Evolutionary conservation across 176 grass and related monocot genomes (phyloP).

Genomic region (Oryza officinalis): DNA sequence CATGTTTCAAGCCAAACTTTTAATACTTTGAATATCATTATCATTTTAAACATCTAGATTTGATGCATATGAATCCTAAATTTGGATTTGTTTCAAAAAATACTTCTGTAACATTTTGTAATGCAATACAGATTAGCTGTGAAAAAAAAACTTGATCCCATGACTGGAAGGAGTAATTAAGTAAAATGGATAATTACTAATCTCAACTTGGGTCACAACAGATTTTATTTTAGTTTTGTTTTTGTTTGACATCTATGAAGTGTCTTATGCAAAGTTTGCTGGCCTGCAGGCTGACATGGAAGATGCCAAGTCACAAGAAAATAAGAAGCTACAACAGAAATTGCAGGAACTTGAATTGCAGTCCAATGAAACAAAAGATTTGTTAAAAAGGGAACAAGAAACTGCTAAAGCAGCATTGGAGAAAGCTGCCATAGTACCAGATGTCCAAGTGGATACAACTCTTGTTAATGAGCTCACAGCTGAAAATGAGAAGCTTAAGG

Average conservation of each 20-base stretch:
- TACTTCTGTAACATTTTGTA: too few species aligned
- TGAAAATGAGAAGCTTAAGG: constrained; percentile 95
- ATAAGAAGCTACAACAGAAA: constrained; percentile 72
- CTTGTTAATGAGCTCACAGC: constrained; percentile 70
- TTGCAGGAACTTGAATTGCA: constrained; percentile 73
- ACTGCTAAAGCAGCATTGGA: constrained; percentile 56
- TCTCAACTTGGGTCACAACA: constrained; percentile 15
- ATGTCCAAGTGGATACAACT: constrained; percentile 81
- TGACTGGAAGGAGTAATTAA: background rate
- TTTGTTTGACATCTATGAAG: constrained; percentile 12
- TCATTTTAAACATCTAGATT: background rate
- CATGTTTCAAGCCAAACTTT: too few species aligned
- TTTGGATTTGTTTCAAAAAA: background rate
- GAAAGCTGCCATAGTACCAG: constrained; percentile 61
- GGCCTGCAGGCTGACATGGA: constrained; percentile 79
- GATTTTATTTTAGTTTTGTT: constrained; percentile 9
- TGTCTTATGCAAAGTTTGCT: constrained; percentile 24
- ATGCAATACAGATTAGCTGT: too few species aligned
- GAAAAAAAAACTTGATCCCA: too few species aligned
- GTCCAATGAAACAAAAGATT: constrained; percentile 67
- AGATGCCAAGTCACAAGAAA: constrained; percentile 84
- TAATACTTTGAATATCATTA: too few species aligned
- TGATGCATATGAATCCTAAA: background rate
- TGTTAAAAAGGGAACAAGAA: constrained; percentile 71
- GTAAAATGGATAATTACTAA: constrained; percentile 18